These are phyloP conservation scores for Xylariaceae sp. DNA, from an alignment of 2,329 filamentous ascomycete genomes.

Conservation along the genomic window DNA sequence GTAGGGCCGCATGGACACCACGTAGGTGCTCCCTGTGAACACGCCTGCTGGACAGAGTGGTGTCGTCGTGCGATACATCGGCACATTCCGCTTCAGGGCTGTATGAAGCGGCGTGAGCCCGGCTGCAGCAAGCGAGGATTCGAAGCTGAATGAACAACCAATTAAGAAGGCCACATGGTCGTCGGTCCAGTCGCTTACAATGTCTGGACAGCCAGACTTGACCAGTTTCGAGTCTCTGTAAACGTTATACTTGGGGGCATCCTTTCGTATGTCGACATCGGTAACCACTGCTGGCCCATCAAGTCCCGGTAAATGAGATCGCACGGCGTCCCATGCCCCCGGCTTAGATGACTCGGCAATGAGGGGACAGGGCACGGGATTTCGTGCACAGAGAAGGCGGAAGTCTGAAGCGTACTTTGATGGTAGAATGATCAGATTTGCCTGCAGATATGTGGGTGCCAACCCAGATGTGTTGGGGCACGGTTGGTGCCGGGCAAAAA, in stretches of 20 bases:
- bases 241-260: constrained; percentile 53
- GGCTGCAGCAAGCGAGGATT: constrained; percentile 46
- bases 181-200: constrained; percentile 47
- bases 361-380: constrained; percentile 58
- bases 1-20: constrained; percentile 62
- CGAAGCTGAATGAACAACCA: constrained; percentile 58
- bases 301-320: constrained; percentile 27
- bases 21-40: constrained; percentile 49
- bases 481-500: constrained; percentile 39
- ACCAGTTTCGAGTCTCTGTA: constrained; percentile 45
- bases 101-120: constrained; percentile 49
- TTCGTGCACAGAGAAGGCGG: constrained; percentile 51
- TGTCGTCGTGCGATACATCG: constrained; percentile 57
- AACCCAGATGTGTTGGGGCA: constrained; percentile 47
- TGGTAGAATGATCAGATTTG: constrained; percentile 57
- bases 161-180: constrained; percentile 60
- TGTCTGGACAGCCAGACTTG: constrained; percentile 36
- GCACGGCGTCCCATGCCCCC: constrained; percentile 39
- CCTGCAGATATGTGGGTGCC: constrained; percentile 52
- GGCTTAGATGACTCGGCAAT: constrained; percentile 45
- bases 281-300: constrained; percentile 20
- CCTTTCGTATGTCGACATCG: constrained; percentile 50
- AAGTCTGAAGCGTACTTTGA: constrained; percentile 53
- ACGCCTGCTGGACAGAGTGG: constrained; percentile 53
- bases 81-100: constrained; percentile 43